These are phyloP conservation scores for Termitomyces sp. DNA, from an alignment of 768 basidiomycete species.

Conservation along the genomic window DNA sequence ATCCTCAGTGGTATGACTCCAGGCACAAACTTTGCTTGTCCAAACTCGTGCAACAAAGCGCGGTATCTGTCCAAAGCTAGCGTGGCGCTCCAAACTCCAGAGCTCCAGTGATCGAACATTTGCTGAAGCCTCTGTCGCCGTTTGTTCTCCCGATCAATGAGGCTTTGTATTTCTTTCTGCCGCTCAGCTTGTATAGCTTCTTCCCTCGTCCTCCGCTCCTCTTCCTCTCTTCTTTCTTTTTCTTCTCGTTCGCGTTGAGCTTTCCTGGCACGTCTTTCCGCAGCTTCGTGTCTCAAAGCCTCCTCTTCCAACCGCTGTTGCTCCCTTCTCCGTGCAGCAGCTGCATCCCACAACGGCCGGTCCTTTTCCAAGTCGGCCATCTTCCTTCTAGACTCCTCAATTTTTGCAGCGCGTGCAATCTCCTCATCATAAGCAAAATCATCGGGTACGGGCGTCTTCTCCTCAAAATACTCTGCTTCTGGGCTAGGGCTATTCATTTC, in stretches of 20 bases:
- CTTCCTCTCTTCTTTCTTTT: constrained; percentile 25
- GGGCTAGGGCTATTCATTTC: constrained; percentile 14
- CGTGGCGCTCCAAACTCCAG: constrained; percentile 58
- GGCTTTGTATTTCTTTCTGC: constrained; percentile 16
- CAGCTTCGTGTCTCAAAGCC: constrained; percentile 15
- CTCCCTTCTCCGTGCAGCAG: constrained; percentile 40
- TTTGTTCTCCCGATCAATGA: constrained; percentile 28
- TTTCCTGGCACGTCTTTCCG: constrained; percentile 20
- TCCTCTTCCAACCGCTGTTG: constrained; percentile 43
- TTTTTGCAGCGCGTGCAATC: constrained; percentile 33
- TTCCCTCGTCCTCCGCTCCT: constrained; percentile 15
- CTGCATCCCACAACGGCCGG: constrained; percentile 57
- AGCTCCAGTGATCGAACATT: constrained; percentile 53
- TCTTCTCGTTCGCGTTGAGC: constrained; percentile 15
- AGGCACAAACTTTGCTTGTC: constrained; percentile 51
- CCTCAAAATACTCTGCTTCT: constrained; percentile 11
- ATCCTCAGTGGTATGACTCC: constrained; percentile 52
- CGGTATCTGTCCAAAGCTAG: constrained; percentile 74
- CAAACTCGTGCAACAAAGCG: constrained; percentile 57
- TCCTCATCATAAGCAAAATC: constrained; percentile 29
- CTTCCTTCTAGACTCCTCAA: constrained; percentile 66
- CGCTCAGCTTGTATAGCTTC: constrained; percentile 14
- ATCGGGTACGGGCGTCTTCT: constrained; percentile 12
- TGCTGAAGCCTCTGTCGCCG: constrained; percentile 37
- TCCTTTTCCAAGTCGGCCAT: constrained; percentile 66